Base-by-base conservation (phyloP, 306 rosid genomes). In the Calophaca sinica region DNA sequence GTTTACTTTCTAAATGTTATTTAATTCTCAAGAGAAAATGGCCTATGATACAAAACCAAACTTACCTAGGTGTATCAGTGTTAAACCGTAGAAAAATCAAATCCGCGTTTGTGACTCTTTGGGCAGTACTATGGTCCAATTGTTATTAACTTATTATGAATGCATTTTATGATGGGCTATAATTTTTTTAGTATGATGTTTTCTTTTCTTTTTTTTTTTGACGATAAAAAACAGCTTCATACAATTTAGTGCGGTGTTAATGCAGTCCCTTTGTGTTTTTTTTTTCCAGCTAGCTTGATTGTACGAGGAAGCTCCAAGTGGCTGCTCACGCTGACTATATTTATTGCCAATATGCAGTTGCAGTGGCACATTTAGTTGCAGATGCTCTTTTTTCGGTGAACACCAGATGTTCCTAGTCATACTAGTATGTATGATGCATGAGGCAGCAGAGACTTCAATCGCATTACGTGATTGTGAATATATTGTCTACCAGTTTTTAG, bases 281-380 rank as follows among this genome's bases (percentile, higher is more conserved):
- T 20, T 20, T 71, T 46, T 36, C 48, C 92, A 87, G 90, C 66
- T 78, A 33, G 82, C 78, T 75, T 79, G 2, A 66, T 55, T 55
- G 9, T 53, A 32, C 84, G 20, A 72, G 78, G 80, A 62, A 61
- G 61, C 33, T 72, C 66, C 31, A 7, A 46, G 66, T 76, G 84
- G 83, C 36, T 66, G 60, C 59, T 76, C 26, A 13, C 72, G 61
- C 53, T 77, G 68, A 65, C 61, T 55, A 39, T 69, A 62, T 72
- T 70, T 20, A 20, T 20, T 20, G 1, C 26, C 26, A 20, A 20
- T 20, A 20, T 20, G 26, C 26, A 20, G 26, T 55, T 67, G 87
- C 54, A 62, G 32, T 74, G 57, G 64, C 57, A 67, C 45, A 45
- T 31, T 59, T 48, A 15, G 13, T 20, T 51, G 51, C 68, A 9